Evolutionary conservation across 192 early-diverging fungal species (phyloP).

Genomic region (Gaertneriomyces sp.): DNA sequence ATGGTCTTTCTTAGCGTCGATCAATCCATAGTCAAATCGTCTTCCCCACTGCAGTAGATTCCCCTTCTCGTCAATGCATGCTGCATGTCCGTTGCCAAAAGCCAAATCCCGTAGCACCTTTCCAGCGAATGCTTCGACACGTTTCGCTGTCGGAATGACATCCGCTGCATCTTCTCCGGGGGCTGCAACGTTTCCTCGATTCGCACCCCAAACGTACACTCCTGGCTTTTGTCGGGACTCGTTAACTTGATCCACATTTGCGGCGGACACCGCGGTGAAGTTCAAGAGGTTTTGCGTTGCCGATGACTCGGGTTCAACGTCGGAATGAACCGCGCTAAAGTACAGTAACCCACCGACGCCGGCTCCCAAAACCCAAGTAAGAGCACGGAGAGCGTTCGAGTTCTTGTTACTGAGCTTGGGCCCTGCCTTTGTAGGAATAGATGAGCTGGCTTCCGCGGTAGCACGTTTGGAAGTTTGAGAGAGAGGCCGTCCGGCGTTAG

Average conservation of each 20-base stretch:
- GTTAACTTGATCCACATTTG: not conserved
- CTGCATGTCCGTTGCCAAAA: slow-evolving; percentile 11
- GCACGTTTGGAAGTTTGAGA: too few species aligned
- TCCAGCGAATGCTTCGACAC: slow-evolving; percentile 7
- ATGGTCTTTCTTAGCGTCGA: not conserved
- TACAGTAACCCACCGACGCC: not conserved
- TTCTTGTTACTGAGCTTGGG: too few species aligned
- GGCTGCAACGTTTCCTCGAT: too few species aligned
- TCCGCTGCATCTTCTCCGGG: not conserved
- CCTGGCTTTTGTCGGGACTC: slow-evolving; percentile 12
- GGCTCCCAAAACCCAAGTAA: not conserved
- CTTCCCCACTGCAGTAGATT: slow-evolving; percentile 23
- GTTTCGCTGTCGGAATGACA: not conserved
- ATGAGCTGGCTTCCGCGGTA: too few species aligned
- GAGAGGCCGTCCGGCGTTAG: too few species aligned
- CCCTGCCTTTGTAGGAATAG: too few species aligned
- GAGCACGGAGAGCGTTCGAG: not conserved
- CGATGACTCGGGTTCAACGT: not conserved
- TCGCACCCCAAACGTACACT: slow-evolving; percentile 16
- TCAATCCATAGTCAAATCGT: not conserved
- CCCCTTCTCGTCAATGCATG: slow-evolving; percentile 19
- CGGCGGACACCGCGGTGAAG: not conserved
- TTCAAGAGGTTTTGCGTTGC: not conserved
- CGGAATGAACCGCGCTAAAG: not conserved
- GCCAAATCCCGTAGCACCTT: slow-evolving; percentile 23